These are phyloP conservation scores for Aotearoamyces nothofagi DNA, from an alignment of 2,329 filamentous ascomycete genomes.

Conservation along the genomic window DNA sequence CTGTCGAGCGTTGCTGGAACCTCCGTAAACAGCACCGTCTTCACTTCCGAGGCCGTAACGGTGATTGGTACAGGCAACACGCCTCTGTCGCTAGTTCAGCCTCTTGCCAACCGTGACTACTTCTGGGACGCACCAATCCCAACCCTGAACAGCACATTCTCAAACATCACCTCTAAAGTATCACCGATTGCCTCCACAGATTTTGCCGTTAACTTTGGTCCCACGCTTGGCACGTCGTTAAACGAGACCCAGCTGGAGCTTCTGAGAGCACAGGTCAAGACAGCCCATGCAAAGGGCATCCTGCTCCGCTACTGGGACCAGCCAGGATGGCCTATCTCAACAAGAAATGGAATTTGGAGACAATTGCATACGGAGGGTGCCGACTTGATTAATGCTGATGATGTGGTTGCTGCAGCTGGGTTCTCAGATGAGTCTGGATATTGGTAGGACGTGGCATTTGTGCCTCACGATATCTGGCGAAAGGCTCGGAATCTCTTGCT, in stretches of 20 bases:
- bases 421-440: conserved; percentile 4
- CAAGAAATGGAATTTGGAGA: conserved; percentile 41
- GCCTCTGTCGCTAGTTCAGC: conserved; percentile 29
- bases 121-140: conserved; percentile 39
- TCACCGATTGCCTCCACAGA: conserved; percentile 15
- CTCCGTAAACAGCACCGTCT: conserved; percentile 18
- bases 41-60: conserved; percentile 36
- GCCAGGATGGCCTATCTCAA: conserved; percentile 42
- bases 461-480: too few relatives aligned
- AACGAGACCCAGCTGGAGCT: conserved; percentile 31
- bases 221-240: conserved; percentile 21
- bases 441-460: conserved; percentile 1
- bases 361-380: conserved; percentile 39
- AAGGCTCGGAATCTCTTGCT: too few relatives aligned
- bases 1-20: too few relatives aligned
- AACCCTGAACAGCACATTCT: conserved; percentile 12
- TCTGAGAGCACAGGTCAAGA: conserved; percentile 33
- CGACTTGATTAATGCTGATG: conserved; percentile 49
- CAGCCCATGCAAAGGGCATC: conserved; percentile 41
- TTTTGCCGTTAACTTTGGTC: conserved; percentile 23
- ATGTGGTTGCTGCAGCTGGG: conserved; percentile 33
- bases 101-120: conserved; percentile 30
- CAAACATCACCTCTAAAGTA: conserved; percentile 14
- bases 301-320: conserved; percentile 46
- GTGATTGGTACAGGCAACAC: conserved; percentile 47